These are phyloP conservation scores for Starmerella stellata DNA, from an alignment of 805 yeast genomes.

Conservation along the genomic window DNA sequence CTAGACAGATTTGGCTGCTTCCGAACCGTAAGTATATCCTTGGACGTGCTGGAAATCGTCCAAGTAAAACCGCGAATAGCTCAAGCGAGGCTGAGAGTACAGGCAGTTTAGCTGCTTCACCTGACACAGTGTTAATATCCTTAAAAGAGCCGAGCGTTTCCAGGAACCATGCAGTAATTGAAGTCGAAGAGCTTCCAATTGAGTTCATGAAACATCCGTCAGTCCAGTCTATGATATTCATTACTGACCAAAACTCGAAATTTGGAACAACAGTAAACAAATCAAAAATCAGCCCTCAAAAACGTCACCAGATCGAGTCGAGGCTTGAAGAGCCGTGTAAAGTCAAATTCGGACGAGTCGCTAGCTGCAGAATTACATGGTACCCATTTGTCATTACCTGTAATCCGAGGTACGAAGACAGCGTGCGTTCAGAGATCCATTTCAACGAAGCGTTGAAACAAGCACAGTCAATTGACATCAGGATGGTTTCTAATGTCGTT, in stretches of 20 bases:
- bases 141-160: constrained; percentile 18
- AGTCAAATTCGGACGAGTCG: constrained; percentile 16
- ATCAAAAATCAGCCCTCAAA: neutral
- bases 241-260: constrained; percentile 18
- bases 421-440: constrained; percentile 9
- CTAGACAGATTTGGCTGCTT: constrained; percentile 17
- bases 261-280: constrained; percentile 17
- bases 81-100: too few species aligned
- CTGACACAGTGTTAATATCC: constrained; percentile 7
- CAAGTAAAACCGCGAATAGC: too few species aligned
- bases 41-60: constrained; percentile 17
- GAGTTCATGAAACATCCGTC: constrained; percentile 13
- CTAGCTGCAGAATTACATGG: constrained; percentile 17
- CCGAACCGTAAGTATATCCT: constrained; percentile 16
- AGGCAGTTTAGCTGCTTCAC: too few species aligned
- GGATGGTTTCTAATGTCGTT: constrained; percentile 13
- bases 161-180: constrained; percentile 15
- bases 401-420: constrained; percentile 14
- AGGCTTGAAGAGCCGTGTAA: constrained; percentile 2
- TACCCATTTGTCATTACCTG: constrained; percentile 16
- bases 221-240: constrained; percentile 7
- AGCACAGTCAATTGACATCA: constrained; percentile 20
- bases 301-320: neutral
- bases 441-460: constrained; percentile 7
- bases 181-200: constrained; percentile 6